Evolutionary conservation across 73 alveolate genomes (phyloP).

Genomic region (Paramecium sexaurelia): DNA sequence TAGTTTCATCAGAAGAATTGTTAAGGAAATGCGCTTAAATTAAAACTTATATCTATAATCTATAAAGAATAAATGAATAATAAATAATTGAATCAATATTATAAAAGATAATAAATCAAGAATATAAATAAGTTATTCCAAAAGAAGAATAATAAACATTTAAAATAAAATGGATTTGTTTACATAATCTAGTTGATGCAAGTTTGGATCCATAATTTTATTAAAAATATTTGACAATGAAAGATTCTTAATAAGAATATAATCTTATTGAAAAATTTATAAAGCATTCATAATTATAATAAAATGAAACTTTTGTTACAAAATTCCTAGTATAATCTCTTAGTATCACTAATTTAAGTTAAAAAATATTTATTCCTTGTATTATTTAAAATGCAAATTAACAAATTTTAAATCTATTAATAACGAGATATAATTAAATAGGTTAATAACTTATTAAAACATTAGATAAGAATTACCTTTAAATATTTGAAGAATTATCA

Average conservation of each 20-base stretch:
- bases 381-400: neutral
- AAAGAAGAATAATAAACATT: neutral
- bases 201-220: neutral
- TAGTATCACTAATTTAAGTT: neutral
- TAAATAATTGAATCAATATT: neutral
- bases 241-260: constrained; percentile 16
- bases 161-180: constrained; percentile 35
- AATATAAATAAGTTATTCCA: neutral
- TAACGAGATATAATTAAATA: neutral
- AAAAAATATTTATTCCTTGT: constrained; percentile 14
- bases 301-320: neutral
- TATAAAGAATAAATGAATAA: neutral
- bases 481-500: constrained; percentile 20
- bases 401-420: neutral
- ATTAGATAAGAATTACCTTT: neutral
- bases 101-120: neutral
- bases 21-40: neutral
- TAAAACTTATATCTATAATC: neutral
- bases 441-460: neutral
- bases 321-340: neutral
- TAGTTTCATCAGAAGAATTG: neutral
- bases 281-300: neutral
- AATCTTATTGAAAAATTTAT: neutral
- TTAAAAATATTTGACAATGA: neutral
- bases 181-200: neutral